Conservation (phyloP, 352 stramenopile species). For the Globisporangium cederbergense region DNA sequence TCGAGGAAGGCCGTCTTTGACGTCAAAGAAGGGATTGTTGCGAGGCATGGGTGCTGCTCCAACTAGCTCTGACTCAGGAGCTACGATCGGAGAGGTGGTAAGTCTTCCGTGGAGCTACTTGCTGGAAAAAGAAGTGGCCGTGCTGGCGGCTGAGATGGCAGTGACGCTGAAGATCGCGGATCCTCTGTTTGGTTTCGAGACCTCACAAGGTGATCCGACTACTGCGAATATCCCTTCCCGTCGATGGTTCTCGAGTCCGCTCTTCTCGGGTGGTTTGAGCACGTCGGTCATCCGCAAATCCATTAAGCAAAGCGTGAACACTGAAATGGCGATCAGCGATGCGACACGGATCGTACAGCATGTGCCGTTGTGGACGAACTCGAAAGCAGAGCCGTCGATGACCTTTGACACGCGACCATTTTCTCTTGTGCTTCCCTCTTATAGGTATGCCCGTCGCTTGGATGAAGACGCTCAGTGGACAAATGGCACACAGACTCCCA, state of each 20-base stretch:
- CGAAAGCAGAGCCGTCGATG: conserved; percentile 1
- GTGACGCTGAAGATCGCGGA: conserved; percentile 51
- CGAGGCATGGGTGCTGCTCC: background rate
- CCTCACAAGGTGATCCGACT: background rate
- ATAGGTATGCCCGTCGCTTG: background rate
- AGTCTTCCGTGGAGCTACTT: conserved; percentile 49
- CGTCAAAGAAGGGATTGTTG: background rate
- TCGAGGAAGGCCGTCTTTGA: background rate
- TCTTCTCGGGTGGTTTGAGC: conserved; percentile 33
- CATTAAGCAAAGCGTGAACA: background rate
- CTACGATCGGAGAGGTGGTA: conserved; percentile 27
- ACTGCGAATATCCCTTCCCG: background rate
- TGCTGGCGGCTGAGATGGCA: conserved; percentile 48
- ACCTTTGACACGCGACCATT: conserved; percentile 20
- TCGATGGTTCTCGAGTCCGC: conserved; percentile 25
- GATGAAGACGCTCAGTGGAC: background rate
- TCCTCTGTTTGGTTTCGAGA: conserved; percentile 19
- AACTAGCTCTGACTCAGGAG: background rate
- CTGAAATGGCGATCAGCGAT: background rate
- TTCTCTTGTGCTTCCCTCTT: conserved; percentile 35
- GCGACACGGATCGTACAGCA: conserved; percentile 26
- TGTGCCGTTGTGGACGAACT: conserved; percentile 20
- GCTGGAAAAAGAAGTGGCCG: conserved; percentile 63
- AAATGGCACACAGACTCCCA: background rate
- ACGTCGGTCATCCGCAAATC: conserved; percentile 10